Conservation (phyloP, 345 rosid genomes). For the Mallotus nudiflorus region DNA sequence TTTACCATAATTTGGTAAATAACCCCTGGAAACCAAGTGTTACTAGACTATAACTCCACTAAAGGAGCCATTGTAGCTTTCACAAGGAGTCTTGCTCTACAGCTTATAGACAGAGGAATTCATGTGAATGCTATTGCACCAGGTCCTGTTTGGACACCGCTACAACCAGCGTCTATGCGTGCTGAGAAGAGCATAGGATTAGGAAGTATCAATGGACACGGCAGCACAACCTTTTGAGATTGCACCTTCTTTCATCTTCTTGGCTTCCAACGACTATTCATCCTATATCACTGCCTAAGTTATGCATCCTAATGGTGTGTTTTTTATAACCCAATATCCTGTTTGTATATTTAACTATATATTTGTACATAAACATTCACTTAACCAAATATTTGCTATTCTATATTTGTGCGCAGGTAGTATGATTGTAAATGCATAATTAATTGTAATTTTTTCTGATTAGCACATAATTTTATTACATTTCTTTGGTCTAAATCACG, state of each 20-base stretch:
- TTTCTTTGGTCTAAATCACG: too few relatives aligned
- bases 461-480: too few relatives aligned
- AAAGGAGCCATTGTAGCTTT: neutral
- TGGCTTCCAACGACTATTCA: constrained; percentile 1
- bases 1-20: too few relatives aligned
- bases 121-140: constrained; percentile 19
- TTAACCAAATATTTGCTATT: too few relatives aligned
- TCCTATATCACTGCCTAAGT: constrained; percentile 20
- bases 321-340: too few relatives aligned
- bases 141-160: constrained; percentile 26
- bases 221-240: constrained; percentile 22
- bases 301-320: constrained; percentile 20
- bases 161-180: constrained; percentile 15
- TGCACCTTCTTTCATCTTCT: constrained; percentile 18
- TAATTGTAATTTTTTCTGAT: too few relatives aligned
- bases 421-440: too few relatives aligned
- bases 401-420: too few relatives aligned
- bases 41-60: constrained; percentile 1
- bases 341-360: too few relatives aligned
- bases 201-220: neutral
- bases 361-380: too few relatives aligned
- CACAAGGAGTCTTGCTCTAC: neutral
- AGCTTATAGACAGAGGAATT: neutral
- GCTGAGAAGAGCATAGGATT: constrained; percentile 7
- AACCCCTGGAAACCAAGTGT: neutral